A percentile compares a stretch with the other conserved stretches of the same genome.
Evolutionary conservation across 805 yeast species (phyloP).

Genomic region (Zygotorulaspora sp.): DNA sequence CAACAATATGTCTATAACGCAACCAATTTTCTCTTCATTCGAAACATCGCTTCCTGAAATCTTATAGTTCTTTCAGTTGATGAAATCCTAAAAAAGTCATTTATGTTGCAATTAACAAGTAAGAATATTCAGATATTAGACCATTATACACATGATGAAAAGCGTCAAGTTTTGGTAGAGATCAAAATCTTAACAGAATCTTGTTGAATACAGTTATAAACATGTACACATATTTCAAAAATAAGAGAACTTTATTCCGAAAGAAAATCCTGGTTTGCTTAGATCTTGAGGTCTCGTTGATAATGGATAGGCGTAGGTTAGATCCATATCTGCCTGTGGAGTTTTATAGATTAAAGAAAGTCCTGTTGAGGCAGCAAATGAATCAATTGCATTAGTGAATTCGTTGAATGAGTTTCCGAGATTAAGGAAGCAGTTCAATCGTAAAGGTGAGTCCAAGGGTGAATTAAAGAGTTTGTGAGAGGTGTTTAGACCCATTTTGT

Average conservation of each 20-base stretch:
- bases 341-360: conserved; percentile 51
- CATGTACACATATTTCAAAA: too few species aligned
- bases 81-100: too few species aligned
- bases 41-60: too few species aligned
- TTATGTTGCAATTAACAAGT: too few species aligned
- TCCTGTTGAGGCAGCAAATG: conserved; percentile 43
- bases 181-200: too few species aligned
- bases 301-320: conserved; percentile 53
- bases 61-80: too few species aligned
- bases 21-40: too few species aligned
- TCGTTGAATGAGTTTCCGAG: conserved; percentile 46
- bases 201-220: too few species aligned
- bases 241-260: conserved; percentile 48
- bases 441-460: conserved; percentile 43
- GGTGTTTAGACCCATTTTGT: conserved; percentile 47
- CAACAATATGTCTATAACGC: too few species aligned
- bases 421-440: conserved; percentile 56
- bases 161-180: too few species aligned
- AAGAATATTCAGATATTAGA: too few species aligned
- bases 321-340: conserved; percentile 50
- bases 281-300: conserved; percentile 42
- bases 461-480: conserved; percentile 52
- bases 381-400: conserved; percentile 17
- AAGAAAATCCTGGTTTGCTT: conserved; percentile 52
- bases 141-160: too few species aligned